Percentiles rank a stretch among this genome's conserved stretches.
These are phyloP conservation scores for Adiantum capillusveneris DNA, from an alignment of 75 land plant genomes.

Conservation along the genomic window DNA sequence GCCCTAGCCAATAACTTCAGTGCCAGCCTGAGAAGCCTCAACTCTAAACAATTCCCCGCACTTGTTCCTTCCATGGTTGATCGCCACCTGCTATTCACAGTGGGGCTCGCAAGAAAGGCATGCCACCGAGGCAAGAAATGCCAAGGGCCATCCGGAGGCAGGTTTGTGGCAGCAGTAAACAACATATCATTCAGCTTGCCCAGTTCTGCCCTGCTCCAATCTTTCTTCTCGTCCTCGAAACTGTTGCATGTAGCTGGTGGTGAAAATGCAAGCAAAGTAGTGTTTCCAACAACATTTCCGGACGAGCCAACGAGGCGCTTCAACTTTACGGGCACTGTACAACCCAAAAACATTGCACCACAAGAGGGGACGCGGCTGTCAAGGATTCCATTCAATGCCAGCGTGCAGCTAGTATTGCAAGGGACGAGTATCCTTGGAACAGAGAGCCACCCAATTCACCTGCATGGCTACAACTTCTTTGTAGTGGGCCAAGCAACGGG, in stretches of 20 bases:
- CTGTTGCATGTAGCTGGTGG: neutral
- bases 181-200: slow-evolving; percentile 55
- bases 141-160: slow-evolving; percentile 37
- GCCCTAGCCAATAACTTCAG: slow-evolving; percentile 33
- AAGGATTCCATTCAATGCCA: slow-evolving; percentile 52
- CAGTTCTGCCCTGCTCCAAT: slow-evolving; percentile 38
- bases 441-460: slow-evolving; percentile 81
- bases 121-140: slow-evolving; percentile 26
- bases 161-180: slow-evolving; percentile 44
- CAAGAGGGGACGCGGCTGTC: slow-evolving; percentile 44
- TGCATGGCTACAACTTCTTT: slow-evolving; percentile 77
- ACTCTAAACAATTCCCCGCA: slow-evolving; percentile 39
- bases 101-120: slow-evolving; percentile 47
- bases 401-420: slow-evolving; percentile 65
- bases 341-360: slow-evolving; percentile 42
- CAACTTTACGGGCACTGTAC: slow-evolving; percentile 67
- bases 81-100: slow-evolving; percentile 41
- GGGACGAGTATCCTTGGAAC: slow-evolving; percentile 53
- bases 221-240: slow-evolving; percentile 19
- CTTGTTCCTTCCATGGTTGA: slow-evolving; percentile 52
- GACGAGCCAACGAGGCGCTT: slow-evolving; percentile 41
- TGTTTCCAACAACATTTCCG: slow-evolving; percentile 46
- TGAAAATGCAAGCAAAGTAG: neutral
- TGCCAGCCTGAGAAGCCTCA: slow-evolving; percentile 24
- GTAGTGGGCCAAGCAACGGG: slow-evolving; percentile 63